Conservation (phyloP, 768 basidiomycete genomes). For the Gloeophyllum trabeum region DNA sequence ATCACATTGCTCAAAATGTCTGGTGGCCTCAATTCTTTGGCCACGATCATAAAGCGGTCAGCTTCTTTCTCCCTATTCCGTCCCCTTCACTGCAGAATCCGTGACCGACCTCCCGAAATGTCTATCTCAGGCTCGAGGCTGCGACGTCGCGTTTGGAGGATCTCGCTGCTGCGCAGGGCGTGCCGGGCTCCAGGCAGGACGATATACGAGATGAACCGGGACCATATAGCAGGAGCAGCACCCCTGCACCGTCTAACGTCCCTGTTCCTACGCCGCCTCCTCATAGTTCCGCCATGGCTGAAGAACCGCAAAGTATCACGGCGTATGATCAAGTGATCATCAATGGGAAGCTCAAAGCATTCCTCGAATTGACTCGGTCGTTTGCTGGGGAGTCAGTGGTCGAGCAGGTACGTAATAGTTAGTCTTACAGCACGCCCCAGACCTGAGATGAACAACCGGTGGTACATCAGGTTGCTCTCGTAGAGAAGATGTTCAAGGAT, state of each 20-base stretch:
- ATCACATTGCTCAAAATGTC: slow-evolving; percentile 19
- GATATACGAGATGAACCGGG: slow-evolving; percentile 10
- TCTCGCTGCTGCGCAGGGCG: slow-evolving; percentile 41
- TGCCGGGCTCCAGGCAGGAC: slow-evolving; percentile 9
- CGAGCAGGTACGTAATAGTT: slow-evolving; percentile 53
- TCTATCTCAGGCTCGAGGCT: slow-evolving; percentile 72
- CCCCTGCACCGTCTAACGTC: slow-evolving; percentile 16
- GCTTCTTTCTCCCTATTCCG: neutral
- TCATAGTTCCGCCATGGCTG: slow-evolving; percentile 19
- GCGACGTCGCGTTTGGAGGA: slow-evolving; percentile 93
- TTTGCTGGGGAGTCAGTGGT: slow-evolving; percentile 61
- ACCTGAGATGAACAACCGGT: neutral
- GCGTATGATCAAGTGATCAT: slow-evolving; percentile 71
- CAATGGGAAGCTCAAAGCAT: slow-evolving; percentile 62
- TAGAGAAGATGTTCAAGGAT: slow-evolving; percentile 56
- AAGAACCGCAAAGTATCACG: slow-evolving; percentile 45
- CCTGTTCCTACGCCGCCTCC: slow-evolving; percentile 19
- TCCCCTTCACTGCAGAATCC: no score
- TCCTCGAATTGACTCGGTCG: slow-evolving; percentile 56
- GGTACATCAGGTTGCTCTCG: slow-evolving; percentile 50
- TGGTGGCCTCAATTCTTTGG: slow-evolving; percentile 57
- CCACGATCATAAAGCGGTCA: slow-evolving; percentile 60
- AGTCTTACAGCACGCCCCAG: neutral
- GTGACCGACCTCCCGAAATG: neutral
- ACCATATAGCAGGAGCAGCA: slow-evolving; percentile 11